A percentile compares a stretch with the other conserved stretches of the same genome.
These are phyloP conservation scores for Salvia sclarea DNA, from an alignment of 305 asterid species.

Conservation along the genomic window DNA sequence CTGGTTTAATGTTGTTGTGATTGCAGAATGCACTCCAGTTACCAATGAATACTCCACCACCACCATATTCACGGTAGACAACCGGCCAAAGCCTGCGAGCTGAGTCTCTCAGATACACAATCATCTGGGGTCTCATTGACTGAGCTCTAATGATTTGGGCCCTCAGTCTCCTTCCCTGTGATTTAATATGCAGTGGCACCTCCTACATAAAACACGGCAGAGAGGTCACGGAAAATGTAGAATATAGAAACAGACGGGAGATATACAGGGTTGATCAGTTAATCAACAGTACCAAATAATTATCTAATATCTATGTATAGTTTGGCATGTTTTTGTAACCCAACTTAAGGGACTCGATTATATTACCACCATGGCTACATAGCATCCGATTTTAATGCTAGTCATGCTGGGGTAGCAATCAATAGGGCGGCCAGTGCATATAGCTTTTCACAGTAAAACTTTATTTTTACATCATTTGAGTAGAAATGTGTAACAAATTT, in stretches of 20 bases:
- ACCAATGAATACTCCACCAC: constrained; percentile 25
- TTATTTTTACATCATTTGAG: background rate
- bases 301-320: background rate
- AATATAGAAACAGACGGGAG: background rate
- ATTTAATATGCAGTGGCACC: constrained; percentile 31
- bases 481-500: background rate
- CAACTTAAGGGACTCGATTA: background rate
- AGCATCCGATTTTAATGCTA: background rate
- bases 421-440: background rate
- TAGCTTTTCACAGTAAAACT: background rate
- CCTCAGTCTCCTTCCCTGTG: background rate
- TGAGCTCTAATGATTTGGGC: constrained; percentile 8
- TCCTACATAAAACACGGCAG: constrained; percentile 37
- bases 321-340: background rate
- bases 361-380: background rate
- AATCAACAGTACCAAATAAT: background rate
- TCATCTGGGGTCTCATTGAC: too few relatives aligned
- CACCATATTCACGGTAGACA: constrained; percentile 7
- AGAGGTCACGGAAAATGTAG: background rate
- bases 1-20: constrained; percentile 32
- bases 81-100: constrained; percentile 34
- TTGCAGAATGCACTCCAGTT: constrained; percentile 37
- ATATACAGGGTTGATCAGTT: background rate
- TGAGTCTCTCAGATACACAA: constrained; percentile 40
- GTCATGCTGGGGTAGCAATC: background rate